Evolutionary conservation across 1,284 basidiomycete genomes (phyloP).

Genomic region (Malassezia vespertilionis): DNA sequence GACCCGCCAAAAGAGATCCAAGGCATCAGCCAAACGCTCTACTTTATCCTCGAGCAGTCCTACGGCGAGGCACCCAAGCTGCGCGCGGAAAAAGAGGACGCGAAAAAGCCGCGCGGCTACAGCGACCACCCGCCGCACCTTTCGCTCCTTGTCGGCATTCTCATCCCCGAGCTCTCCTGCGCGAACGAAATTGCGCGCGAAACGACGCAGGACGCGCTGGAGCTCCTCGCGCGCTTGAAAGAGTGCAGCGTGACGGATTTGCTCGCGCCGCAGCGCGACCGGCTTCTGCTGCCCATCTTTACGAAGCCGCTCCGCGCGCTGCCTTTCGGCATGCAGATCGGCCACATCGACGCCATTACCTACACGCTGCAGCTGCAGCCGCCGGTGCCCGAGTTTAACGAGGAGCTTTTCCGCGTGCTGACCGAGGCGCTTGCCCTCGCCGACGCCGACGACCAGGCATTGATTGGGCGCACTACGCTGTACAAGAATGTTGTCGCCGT

Average conservation of each 20-base stretch:
- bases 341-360: conserved; percentile 92
- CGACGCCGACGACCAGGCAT: conserved; percentile 79
- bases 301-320: conserved; percentile 92
- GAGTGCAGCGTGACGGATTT: conserved; percentile 66
- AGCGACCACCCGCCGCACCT: conserved; percentile 31
- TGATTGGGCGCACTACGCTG: conserved; percentile 62
- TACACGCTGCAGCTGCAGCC: conserved; percentile 72
- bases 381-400: conserved; percentile 75
- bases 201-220: conserved; percentile 72
- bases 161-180: conserved; percentile 80
- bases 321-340: conserved; percentile 90
- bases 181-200: conserved; percentile 75
- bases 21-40: conserved; percentile 67
- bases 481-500: conserved; percentile 75
- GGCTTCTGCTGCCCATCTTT: conserved; percentile 79
- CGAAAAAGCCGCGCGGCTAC: conserved; percentile 10
- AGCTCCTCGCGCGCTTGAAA: conserved; percentile 65
- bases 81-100: conserved; percentile 17
- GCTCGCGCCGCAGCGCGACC: conserved; percentile 71
- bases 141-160: conserved; percentile 62
- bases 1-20: conserved; percentile 75
- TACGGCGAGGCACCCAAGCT: conserved; percentile 23
- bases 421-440: conserved; percentile 90
- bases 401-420: conserved; percentile 80
- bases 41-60: conserved; percentile 58